Evolutionary conservation across 345 rosid genomes (phyloP).

Genomic region (Euphorbia pulcherrima): DNA sequence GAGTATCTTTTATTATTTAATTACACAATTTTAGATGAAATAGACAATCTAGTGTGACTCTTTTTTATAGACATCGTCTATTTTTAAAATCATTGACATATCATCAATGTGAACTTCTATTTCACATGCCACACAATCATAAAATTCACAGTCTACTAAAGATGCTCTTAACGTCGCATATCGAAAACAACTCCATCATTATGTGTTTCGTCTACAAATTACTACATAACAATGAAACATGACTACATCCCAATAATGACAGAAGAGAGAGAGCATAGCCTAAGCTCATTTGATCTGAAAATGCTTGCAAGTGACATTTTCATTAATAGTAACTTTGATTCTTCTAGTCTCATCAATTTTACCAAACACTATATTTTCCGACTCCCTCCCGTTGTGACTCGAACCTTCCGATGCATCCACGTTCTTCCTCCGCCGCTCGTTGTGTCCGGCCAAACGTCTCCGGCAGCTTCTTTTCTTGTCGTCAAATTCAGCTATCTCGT

Average conservation of each 20-base stretch:
- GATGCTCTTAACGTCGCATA: too few species aligned
- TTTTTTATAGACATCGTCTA: too few species aligned
- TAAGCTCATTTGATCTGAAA: constrained; percentile 40
- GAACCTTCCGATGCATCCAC: constrained; percentile 37
- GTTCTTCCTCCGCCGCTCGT: constrained; percentile 55
- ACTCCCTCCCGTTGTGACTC: constrained; percentile 21
- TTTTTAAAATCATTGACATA: too few species aligned
- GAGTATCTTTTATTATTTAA: too few species aligned
- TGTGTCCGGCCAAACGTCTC: constrained; percentile 55
- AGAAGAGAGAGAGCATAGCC: constrained; percentile 61
- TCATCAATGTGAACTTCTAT: too few species aligned
- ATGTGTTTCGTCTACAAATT: too few species aligned
- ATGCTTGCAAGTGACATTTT: constrained; percentile 39
- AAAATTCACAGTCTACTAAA: too few species aligned
- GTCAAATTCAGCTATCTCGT: constrained; percentile 51
- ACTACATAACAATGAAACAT: too few species aligned
- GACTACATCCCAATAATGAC: constrained; percentile 30
- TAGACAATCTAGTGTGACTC: too few species aligned
- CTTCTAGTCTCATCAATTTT: constrained; percentile 39
- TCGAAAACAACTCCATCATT: too few species aligned
- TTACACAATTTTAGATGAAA: too few species aligned
- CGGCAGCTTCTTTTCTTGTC: constrained; percentile 56
- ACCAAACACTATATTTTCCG: constrained; percentile 38
- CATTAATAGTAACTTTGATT: constrained; percentile 36
- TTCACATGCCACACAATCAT: too few species aligned